Percentiles rank a stretch among this genome's conserved stretches.
Conservation (phyloP, 2,329 filamentous ascomycete species). For the Aspergillus nomiae region DNA sequence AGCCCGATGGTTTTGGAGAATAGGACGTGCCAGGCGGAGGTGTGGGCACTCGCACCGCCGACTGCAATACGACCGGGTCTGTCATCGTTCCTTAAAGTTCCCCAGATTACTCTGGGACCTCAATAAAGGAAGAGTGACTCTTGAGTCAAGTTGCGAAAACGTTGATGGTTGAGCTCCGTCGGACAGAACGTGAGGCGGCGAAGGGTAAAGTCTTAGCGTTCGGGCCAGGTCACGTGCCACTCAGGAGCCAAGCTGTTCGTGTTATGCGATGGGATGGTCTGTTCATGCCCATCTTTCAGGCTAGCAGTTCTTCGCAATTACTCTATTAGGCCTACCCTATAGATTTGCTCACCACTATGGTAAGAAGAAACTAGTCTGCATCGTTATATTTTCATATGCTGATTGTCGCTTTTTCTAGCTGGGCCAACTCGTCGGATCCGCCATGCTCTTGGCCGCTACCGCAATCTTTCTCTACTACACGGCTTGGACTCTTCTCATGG, state of each 20-base stretch:
- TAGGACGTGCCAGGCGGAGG: conserved; percentile 53
- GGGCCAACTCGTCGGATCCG: conserved; percentile 79
- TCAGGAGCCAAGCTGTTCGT: conserved; percentile 24
- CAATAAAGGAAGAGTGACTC: conserved; percentile 3
- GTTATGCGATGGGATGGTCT: conserved; percentile 5
- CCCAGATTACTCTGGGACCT: conserved; percentile 2
- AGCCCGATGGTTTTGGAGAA: conserved; percentile 50
- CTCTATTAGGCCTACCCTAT: not conserved
- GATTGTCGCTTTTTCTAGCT: conserved; percentile 61
- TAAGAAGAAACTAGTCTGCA: conserved; percentile 9
- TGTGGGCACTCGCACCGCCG: conserved; percentile 62
- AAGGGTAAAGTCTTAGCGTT: conserved; percentile 25
- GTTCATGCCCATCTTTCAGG: not conserved
- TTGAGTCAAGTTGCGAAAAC: conserved; percentile 14
- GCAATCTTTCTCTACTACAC: conserved; percentile 89
- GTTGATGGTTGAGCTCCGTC: conserved; percentile 13
- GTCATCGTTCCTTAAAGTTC: conserved; percentile 36
- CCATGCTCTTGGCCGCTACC: conserved; percentile 74
- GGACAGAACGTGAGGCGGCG: conserved; percentile 22
- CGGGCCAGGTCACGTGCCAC: conserved; percentile 17
- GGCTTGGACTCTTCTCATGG: conserved; percentile 96
- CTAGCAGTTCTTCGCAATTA: not conserved
- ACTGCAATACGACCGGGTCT: conserved; percentile 52
- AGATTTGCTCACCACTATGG: conserved; percentile 28
- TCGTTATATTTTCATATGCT: not conserved